Conservation (phyloP, 2,329 filamentous ascomycete species). For the Claviceps spartinae region DNA sequence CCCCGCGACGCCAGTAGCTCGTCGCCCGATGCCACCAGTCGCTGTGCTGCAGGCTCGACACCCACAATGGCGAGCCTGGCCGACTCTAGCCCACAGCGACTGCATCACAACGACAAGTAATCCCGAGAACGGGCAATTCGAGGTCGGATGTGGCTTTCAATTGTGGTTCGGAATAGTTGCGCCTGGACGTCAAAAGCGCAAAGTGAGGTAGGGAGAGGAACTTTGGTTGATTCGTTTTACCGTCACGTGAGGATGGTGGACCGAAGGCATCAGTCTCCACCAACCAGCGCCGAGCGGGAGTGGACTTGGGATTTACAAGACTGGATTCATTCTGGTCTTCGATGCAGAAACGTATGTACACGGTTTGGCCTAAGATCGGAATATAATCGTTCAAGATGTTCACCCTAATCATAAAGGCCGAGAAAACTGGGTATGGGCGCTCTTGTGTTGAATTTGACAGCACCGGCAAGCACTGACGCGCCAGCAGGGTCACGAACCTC, state of each 20-base stretch:
- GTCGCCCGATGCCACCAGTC: conserved; percentile 33
- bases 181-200: not conserved
- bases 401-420: conserved; percentile 51
- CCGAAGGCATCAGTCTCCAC: not conserved
- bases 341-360: not conserved
- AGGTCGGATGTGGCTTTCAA: not conserved
- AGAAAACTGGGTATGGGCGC: conserved; percentile 48
- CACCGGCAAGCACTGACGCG: conserved; percentile 3
- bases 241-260: not conserved
- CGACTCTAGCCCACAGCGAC: conserved; percentile 53
- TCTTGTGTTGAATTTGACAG: not conserved
- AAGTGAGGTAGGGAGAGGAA: not conserved
- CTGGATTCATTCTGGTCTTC: not conserved
- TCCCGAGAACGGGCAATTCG: not conserved
- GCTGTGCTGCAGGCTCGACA: conserved; percentile 47
- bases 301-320: not conserved
- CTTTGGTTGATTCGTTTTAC: not conserved
- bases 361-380: not conserved
- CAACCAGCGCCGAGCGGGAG: not conserved
- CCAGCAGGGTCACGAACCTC: conserved; percentile 70
- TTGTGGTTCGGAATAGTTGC: not conserved
- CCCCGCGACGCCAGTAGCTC: conserved; percentile 33
- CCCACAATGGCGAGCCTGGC: conserved; percentile 48
- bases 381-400: conserved; percentile 36
- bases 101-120: conserved; percentile 39